These are phyloP conservation scores for Friedmanniomyces endolithicus DNA, from an alignment of 495 filamentous ascomycete species.

Conservation along the genomic window DNA sequence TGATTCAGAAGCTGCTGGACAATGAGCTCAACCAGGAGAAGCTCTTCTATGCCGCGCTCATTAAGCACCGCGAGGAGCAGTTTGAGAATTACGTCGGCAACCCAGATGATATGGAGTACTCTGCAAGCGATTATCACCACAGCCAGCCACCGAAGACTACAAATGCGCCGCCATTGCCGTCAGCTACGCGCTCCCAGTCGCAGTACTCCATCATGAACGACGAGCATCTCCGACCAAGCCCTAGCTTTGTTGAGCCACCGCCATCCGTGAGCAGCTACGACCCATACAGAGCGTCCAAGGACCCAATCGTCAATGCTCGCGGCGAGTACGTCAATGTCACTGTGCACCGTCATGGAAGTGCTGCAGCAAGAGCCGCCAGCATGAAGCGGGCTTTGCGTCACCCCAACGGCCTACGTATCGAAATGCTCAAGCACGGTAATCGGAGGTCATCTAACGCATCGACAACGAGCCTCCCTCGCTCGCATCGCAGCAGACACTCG, in stretches of 20 bases:
- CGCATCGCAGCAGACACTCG: constrained; percentile 17
- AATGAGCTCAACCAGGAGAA: constrained; percentile 81
- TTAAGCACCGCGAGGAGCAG: constrained; percentile 66
- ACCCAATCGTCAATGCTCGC: constrained; percentile 30
- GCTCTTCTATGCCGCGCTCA: constrained; percentile 74
- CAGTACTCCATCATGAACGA: constrained; percentile 62
- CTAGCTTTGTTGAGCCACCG: constrained; percentile 33
- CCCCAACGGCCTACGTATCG: constrained; percentile 26
- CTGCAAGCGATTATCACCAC: constrained; percentile 80
- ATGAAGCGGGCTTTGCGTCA: constrained; percentile 22
- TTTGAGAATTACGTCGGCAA: constrained; percentile 65
- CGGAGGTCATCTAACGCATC: constrained; percentile 13
- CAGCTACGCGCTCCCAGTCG: constrained; percentile 44
- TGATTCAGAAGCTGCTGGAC: constrained; percentile 53
- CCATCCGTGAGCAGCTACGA: constrained; percentile 56
- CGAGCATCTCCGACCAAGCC: constrained; percentile 30
- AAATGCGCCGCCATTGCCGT: constrained; percentile 28
- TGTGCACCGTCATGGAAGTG: constrained; percentile 42
- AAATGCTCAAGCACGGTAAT: constrained; percentile 18
- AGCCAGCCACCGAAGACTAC: constrained; percentile 40
- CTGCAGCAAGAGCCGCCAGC: constrained; percentile 14
- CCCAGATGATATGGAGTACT: constrained; percentile 53
- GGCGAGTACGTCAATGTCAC: constrained; percentile 50
- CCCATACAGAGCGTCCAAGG: constrained; percentile 61
- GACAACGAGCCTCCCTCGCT: constrained; percentile 14